Conservation (phyloP, 805 yeast genomes). For the Cyberlindnera mycetangii region DNA sequence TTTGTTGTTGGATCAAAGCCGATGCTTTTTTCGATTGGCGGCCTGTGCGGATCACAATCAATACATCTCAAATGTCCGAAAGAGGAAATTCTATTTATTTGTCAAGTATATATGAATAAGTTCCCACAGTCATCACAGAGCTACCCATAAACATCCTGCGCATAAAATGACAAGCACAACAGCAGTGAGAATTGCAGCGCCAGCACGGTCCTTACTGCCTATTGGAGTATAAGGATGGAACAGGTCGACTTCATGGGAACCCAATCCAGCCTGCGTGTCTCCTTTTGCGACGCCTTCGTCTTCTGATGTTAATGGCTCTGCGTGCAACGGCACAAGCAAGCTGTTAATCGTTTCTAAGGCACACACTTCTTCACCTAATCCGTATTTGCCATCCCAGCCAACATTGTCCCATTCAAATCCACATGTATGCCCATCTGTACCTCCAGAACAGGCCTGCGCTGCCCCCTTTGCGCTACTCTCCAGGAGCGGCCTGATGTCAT, state of each 20-base stretch:
- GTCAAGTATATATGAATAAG: neutral
- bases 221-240: conserved; percentile 41
- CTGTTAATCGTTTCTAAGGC: conserved; percentile 62
- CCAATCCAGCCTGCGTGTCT: conserved; percentile 47
- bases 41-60: conserved; percentile 1
- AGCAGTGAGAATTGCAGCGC: conserved; percentile 85
- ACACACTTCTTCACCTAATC: conserved; percentile 75
- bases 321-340: conserved; percentile 39
- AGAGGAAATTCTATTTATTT: neutral
- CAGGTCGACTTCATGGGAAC: conserved; percentile 35
- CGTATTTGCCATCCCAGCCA: conserved; percentile 65
- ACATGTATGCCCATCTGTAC: conserved; percentile 72
- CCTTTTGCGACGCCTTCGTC: conserved; percentile 54
- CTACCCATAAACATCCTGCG: conserved; percentile 80
- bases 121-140: conserved; percentile 32
- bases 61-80: neutral
- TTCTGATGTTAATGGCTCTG: conserved; percentile 48
- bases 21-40: conserved; percentile 1
- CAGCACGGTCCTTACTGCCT: conserved; percentile 65
- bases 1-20: conserved; percentile 1
- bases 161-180: conserved; percentile 53
- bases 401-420: conserved; percentile 60
- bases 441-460: conserved; percentile 70
- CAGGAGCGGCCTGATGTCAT: conserved; percentile 39
- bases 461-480: conserved; percentile 61